These are phyloP conservation scores for Naganishia sp. DNA, from an alignment of 1,284 basidiomycete genomes.

Conservation along the genomic window DNA sequence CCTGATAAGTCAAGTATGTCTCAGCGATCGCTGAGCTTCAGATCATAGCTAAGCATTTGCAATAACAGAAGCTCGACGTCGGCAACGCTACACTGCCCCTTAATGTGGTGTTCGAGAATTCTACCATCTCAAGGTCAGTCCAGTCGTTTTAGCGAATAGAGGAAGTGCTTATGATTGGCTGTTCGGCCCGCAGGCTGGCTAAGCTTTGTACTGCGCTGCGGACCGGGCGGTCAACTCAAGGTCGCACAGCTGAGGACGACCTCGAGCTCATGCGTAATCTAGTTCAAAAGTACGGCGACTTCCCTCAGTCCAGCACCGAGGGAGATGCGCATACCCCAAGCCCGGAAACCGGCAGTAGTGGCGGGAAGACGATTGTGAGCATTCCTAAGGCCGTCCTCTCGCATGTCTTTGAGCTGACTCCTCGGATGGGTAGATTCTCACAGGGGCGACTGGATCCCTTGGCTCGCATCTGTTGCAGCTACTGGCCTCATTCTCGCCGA, in stretches of 20 bases:
- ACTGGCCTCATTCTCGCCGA: slow-evolving; percentile 30
- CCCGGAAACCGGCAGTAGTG: neutral
- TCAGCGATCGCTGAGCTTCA: neutral
- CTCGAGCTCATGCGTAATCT: slow-evolving; percentile 43
- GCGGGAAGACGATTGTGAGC: slow-evolving; percentile 12
- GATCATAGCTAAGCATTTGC: neutral
- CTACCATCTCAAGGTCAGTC: slow-evolving; percentile 42
- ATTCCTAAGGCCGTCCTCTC: no score
- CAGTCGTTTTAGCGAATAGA: no score
- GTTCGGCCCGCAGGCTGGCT: slow-evolving; percentile 30
- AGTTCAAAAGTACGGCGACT: slow-evolving; percentile 43
- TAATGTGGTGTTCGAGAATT: slow-evolving; percentile 54
- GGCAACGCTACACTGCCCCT: slow-evolving; percentile 39
- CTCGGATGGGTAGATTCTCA: slow-evolving; percentile 42
- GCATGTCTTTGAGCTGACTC: no score
- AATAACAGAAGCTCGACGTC: slow-evolving; percentile 36
- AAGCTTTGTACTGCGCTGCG: slow-evolving; percentile 33
- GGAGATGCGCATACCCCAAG: neutral
- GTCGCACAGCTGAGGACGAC: slow-evolving; percentile 28
- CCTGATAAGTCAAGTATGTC: slow-evolving; percentile 39
- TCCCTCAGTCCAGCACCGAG: slow-evolving; percentile 11
- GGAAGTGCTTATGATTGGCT: no score
- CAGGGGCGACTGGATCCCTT: slow-evolving; percentile 54
- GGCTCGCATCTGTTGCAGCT: slow-evolving; percentile 50
- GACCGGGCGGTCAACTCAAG: slow-evolving; percentile 35